phyloP scores from a whole-genome alignment of 306 rosid genomes.

The Lathyrus tuberosus region DNA sequence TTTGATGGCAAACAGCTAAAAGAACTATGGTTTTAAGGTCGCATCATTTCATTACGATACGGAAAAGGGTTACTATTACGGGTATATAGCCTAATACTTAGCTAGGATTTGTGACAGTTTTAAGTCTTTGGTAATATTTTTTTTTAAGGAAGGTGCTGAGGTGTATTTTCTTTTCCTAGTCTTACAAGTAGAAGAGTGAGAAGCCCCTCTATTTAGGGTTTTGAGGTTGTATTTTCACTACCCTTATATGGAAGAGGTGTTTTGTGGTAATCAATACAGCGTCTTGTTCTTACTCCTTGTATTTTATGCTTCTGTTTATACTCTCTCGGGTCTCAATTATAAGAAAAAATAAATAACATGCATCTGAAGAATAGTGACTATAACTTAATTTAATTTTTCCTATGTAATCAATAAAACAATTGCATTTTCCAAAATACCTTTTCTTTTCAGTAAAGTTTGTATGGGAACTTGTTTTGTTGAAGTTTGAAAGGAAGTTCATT shows the following conservation, averaged over 20 bases:
- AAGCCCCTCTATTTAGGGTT: background rate
- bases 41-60: background rate
- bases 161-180: background rate
- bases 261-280: background rate
- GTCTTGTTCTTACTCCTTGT: background rate
- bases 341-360: too few species aligned
- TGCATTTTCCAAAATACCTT: too few species aligned
- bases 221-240: background rate
- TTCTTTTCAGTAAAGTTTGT: too few species aligned
- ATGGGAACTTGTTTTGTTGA: too few species aligned
- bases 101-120: background rate
- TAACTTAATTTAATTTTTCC: too few species aligned
- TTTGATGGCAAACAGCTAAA: slow-evolving; percentile 8
- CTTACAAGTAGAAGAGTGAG: background rate
- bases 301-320: slow-evolving; percentile 1
- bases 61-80: slow-evolving; percentile 24
- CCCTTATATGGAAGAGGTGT: background rate
- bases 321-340: too few species aligned
- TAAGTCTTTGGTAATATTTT: background rate
- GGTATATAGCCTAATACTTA: background rate
- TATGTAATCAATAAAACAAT: too few species aligned
- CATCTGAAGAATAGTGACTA: too few species aligned
- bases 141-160: background rate
- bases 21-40: slow-evolving; percentile 4
- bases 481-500: slow-evolving; percentile 12